These are phyloP conservation scores for Effrenium voratum DNA, from an alignment of 73 alveolate genomes.

Conservation along the genomic window DNA sequence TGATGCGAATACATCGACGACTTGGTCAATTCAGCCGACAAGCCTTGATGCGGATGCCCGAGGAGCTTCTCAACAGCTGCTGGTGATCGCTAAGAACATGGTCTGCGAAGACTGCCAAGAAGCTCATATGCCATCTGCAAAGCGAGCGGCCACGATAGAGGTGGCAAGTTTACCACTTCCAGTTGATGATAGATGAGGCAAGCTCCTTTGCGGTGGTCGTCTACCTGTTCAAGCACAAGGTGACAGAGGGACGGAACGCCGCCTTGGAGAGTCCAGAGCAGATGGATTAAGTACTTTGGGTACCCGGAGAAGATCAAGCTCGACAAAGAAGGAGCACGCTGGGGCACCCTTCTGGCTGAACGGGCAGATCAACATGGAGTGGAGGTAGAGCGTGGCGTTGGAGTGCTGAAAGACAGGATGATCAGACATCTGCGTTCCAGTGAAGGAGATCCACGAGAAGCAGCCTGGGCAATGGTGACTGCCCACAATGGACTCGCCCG, in stretches of 20 bases:
- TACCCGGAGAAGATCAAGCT: background rate
- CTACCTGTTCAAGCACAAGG: background rate
- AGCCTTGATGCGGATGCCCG: slow-evolving; percentile 9
- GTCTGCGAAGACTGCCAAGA: slow-evolving; percentile 7
- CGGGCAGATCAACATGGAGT: slow-evolving; percentile 9
- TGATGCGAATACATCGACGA: background rate
- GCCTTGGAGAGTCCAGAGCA: background rate
- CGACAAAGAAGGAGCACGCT: background rate
- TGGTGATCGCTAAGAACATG: background rate
- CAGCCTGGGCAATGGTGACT: slow-evolving; percentile 2
- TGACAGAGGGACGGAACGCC: background rate
- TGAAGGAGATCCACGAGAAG: background rate
- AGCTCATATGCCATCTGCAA: background rate
- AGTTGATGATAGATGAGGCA: slow-evolving; percentile 10
- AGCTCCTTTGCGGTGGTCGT: background rate
- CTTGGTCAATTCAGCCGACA: slow-evolving; percentile 21
- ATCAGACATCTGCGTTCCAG: background rate
- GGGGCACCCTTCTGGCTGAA: background rate
- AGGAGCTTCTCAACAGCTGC: background rate
- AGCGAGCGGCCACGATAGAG: background rate
- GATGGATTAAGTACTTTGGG: slow-evolving; percentile 17
- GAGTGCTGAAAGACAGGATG: background rate
- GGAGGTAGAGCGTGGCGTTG: slow-evolving; percentile 19
- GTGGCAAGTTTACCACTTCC: background rate
- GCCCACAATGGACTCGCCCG: slow-evolving; percentile 18